Conservation (phyloP, 2,329 filamentous ascomycete species). For the Phoma sp. region DNA sequence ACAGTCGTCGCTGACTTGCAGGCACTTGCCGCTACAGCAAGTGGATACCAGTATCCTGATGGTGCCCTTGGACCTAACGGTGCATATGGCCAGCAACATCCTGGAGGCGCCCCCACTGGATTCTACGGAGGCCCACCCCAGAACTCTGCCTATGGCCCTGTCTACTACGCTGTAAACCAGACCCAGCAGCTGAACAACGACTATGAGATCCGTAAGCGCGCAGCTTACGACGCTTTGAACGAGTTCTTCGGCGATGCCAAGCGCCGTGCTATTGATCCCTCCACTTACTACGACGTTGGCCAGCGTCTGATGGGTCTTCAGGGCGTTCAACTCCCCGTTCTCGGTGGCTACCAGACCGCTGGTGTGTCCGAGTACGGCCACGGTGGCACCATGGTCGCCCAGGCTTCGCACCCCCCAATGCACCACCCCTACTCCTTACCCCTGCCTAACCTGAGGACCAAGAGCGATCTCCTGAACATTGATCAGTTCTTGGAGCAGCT, state of each 20-base stretch:
- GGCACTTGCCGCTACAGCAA: constrained; percentile 58
- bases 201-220: constrained; percentile 79
- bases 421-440: constrained; percentile 87
- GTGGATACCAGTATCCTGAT: constrained; percentile 58
- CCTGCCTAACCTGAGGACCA: constrained; percentile 88
- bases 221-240: constrained; percentile 83
- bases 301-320: constrained; percentile 86
- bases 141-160: constrained; percentile 67
- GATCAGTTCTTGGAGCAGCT: constrained; percentile 96
- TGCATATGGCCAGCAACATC: constrained; percentile 60
- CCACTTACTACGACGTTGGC: constrained; percentile 89
- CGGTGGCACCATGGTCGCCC: constrained; percentile 62
- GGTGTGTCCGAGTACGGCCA: constrained; percentile 62
- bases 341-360: constrained; percentile 38
- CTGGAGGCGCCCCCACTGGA: constrained; percentile 54
- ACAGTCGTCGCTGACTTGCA: constrained; percentile 56
- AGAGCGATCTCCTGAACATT: constrained; percentile 91
- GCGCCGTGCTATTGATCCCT: constrained; percentile 86
- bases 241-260: constrained; percentile 95
- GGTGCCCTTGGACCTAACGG: constrained; percentile 45
- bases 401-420: constrained; percentile 67
- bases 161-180: constrained; percentile 78
- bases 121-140: constrained; percentile 64
- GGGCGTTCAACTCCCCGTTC: constrained; percentile 63
- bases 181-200: constrained; percentile 72